A percentile compares a stretch with the other conserved stretches of the same genome.
Evolutionary conservation across 768 basidiomycete genomes (phyloP).

Genomic region (Chiua virens): DNA sequence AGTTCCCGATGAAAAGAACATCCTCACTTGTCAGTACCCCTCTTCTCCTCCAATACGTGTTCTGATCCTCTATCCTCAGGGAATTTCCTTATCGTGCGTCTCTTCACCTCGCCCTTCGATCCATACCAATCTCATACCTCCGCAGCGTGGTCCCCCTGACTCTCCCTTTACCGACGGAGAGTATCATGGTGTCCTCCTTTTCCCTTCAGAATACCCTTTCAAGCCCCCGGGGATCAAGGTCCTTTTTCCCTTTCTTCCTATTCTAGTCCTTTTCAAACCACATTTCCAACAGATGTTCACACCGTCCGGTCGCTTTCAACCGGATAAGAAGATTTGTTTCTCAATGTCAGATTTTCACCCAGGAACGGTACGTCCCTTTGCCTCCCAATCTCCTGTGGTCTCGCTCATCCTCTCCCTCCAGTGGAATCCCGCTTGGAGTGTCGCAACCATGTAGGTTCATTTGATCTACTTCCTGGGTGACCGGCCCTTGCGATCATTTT

Average conservation of each 20-base stretch:
- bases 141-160: conserved; percentile 89
- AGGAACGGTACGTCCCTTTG: conserved; percentile 66
- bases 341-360: conserved; percentile 98
- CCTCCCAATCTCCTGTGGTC: background rate
- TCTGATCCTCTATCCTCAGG: conserved; percentile 47
- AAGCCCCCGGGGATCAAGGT: conserved; percentile 98
- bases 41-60: conserved; percentile 1
- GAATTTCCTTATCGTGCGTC: conserved; percentile 89
- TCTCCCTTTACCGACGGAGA: conserved; percentile 90
- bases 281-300: conserved; percentile 73
- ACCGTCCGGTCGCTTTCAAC: conserved; percentile 86
- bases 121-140: conserved; percentile 5
- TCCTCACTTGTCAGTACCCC: conserved; percentile 76
- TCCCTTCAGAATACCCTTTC: conserved; percentile 94
- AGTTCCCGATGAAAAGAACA: conserved; percentile 95
- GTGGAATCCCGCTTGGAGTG: conserved; percentile 98
- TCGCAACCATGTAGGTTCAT: conserved; percentile 80
- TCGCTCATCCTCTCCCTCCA: conserved; percentile 28
- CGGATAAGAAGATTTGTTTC: conserved; percentile 95
- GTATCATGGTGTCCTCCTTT: conserved; percentile 89
- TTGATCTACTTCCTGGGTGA: conserved; percentile 3
- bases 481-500: conserved; percentile 9
- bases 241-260: background rate
- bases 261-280: conserved; percentile 6
- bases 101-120: conserved; percentile 1